Conservation (phyloP, 2,329 filamentous ascomycete species). For the Tolypocladium nubicola region DNA sequence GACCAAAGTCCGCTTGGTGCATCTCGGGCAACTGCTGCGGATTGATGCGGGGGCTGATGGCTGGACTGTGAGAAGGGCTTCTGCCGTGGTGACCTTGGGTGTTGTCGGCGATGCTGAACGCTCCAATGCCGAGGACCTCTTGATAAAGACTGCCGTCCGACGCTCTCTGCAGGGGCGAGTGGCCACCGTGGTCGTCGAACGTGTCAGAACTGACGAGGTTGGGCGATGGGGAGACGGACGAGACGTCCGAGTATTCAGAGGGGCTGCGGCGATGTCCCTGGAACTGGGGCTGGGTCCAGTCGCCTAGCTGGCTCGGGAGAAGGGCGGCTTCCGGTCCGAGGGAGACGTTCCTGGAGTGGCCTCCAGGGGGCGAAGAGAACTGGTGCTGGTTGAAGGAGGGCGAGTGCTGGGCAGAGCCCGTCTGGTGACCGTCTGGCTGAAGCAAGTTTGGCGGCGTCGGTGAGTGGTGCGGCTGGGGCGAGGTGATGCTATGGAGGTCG, state of each 20-base stretch:
- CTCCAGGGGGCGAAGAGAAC: conserved; percentile 37
- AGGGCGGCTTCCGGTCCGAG: conserved; percentile 47
- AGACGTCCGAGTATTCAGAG: conserved; percentile 90
- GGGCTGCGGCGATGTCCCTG: conserved; percentile 73
- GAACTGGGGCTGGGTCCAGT: conserved; percentile 53
- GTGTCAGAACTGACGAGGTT: conserved; percentile 67
- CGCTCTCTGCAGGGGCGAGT: conserved; percentile 71
- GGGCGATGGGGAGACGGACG: conserved; percentile 74
- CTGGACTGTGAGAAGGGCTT: conserved; percentile 67
- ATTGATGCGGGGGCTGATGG: conserved; percentile 51
- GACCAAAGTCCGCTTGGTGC: conserved; percentile 33
- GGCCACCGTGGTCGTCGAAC: conserved; percentile 62
- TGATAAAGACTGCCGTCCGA: conserved; percentile 65
- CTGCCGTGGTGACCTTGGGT: conserved; percentile 60
- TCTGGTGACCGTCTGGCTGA: conserved; percentile 35
- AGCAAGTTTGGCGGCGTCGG: conserved; percentile 46
- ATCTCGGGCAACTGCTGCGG: conserved; percentile 46
- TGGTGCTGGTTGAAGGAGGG: conserved; percentile 46
- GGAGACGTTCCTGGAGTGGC: conserved; percentile 46
- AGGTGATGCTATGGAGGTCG: conserved; percentile 43
- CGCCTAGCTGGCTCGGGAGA: conserved; percentile 37
- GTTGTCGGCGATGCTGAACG: conserved; percentile 70
- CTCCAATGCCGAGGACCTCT: conserved; percentile 65
- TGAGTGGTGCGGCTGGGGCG: conserved; percentile 43
- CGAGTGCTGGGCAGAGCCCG: conserved; percentile 43